phyloP scores from a whole-genome alignment of 2,329 filamentous ascomycete genomes.

The Trichoderma afroharzianum region DNA sequence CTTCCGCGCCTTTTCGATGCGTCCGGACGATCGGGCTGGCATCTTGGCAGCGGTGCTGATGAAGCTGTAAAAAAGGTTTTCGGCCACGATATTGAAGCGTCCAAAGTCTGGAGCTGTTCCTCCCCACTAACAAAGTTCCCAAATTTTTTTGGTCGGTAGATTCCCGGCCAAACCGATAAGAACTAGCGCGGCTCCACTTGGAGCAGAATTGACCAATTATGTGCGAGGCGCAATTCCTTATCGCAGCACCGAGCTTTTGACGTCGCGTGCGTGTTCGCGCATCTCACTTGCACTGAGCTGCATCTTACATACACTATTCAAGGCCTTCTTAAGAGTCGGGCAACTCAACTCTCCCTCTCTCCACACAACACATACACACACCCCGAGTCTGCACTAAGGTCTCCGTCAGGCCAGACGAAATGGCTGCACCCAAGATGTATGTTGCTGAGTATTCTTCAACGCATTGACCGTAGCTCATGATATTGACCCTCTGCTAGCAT shows the following conservation, averaged over 20 bases:
- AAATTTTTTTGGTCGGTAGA: conserved; percentile 35
- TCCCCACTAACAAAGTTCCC: conserved; percentile 30
- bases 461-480: neutral
- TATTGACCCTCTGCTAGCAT: conserved; percentile 48
- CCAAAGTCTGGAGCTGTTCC: conserved; percentile 22
- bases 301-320: neutral
- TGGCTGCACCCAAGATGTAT: conserved; percentile 50
- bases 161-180: conserved; percentile 37
- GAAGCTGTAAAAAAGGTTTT: conserved; percentile 25
- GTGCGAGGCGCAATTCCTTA: conserved; percentile 32
- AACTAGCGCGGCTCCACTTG: conserved; percentile 15
- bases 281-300: conserved; percentile 13
- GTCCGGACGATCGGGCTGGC: conserved; percentile 60
- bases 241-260: conserved; percentile 20
- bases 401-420: conserved; percentile 22
- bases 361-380: neutral
- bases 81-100: conserved; percentile 22
- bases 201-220: conserved; percentile 30
- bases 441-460: conserved; percentile 17
- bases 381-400: neutral
- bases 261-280: conserved; percentile 14
- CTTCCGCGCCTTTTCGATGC: conserved; percentile 66
- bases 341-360: neutral
- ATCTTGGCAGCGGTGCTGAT: conserved; percentile 43
- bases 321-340: neutral